Base-by-base conservation (phyloP, 768 basidiomycete genomes). In the Mycena sanguinolenta region DNA sequence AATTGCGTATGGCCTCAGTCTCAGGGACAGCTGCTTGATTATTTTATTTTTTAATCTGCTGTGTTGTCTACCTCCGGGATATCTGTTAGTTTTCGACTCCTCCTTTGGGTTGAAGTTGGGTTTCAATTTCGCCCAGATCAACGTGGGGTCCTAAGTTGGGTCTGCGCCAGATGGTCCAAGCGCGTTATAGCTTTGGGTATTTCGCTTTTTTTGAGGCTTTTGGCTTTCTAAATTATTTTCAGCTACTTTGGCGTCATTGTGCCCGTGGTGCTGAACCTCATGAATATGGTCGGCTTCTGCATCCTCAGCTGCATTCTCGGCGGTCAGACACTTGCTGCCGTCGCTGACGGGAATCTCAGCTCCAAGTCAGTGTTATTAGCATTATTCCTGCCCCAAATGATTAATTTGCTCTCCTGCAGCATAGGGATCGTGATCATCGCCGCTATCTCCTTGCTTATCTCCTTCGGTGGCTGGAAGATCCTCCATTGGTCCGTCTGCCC, bases 61-160 rank as follows among this genome's bases (percentile, higher is more conserved):
- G 21, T 90, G 87, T 55, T 88, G 85, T 69, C 68, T 84, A 2
- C 83, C 87, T 19, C 91, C 92, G 5, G 89, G 90, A 7, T 93
- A 92, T 74, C 78, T 92, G 89, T 90, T 57, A 70, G 81, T 58
- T 7, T 23, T 27, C 12, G 16, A 12, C 39, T 58, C 25, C 44
- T 46, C 19, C 62, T 21, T 30, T 19, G 16, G n/a, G 4, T 42
- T 49, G 9, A 19, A 49, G 17, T 23, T 21, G 57, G 17, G 30
- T 73, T 68, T 9, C 5, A 27, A 65, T 59, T 27, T 17, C 3
- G 9, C 54, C 4, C 58, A 85, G 85, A 32, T 75, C 83, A 17
- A 94, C 91, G 25, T 95, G 93, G 88, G 95, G 96, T 21, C 93
- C 95, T 0, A 91, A 90, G 78, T 83, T 94, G 0, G 96, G 96